A percentile compares a stretch with the other conserved stretches of the same genome.
Conservation (phyloP, 176 grass and related monocot species). For the Areca catechu region DNA sequence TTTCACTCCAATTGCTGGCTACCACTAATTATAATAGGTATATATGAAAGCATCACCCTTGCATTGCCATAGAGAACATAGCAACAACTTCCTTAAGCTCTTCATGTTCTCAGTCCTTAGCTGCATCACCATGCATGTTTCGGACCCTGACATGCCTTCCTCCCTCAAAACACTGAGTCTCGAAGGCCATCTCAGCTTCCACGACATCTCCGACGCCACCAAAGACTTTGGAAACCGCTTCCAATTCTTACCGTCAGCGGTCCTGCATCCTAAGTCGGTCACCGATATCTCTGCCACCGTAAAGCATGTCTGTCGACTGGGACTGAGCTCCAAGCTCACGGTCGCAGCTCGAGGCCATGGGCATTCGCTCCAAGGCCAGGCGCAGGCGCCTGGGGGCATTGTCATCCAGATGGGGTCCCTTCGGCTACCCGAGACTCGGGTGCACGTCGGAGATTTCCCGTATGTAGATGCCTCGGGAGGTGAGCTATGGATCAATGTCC, state of each 20-base stretch:
- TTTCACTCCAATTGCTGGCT: too few relatives aligned
- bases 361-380: slow-evolving; percentile 16
- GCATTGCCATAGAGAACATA: too few relatives aligned
- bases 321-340: neutral
- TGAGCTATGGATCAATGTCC: slow-evolving; percentile 12
- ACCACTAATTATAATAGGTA: too few relatives aligned
- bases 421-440: neutral
- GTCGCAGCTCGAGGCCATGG: slow-evolving; percentile 16
- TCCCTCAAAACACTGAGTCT: neutral
- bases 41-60: too few relatives aligned
- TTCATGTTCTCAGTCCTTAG: neutral
- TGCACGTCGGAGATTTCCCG: neutral
- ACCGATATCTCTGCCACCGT: neutral
- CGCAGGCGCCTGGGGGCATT: slow-evolving; percentile 5
- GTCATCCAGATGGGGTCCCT: slow-evolving; percentile 14
- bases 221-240: slow-evolving; percentile 12
- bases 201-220: neutral
- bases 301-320: neutral
- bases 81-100: neutral
- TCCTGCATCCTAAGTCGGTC: neutral
- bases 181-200: neutral
- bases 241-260: neutral
- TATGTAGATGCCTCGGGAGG: slow-evolving; percentile 8
- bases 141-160: neutral
- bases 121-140: slow-evolving; percentile 14